Evolutionary conservation across 140 eudicot genomes (phyloP), one percentile per base, ranked within the genome.

Genomic region (Oenanthe javanica): DNA sequence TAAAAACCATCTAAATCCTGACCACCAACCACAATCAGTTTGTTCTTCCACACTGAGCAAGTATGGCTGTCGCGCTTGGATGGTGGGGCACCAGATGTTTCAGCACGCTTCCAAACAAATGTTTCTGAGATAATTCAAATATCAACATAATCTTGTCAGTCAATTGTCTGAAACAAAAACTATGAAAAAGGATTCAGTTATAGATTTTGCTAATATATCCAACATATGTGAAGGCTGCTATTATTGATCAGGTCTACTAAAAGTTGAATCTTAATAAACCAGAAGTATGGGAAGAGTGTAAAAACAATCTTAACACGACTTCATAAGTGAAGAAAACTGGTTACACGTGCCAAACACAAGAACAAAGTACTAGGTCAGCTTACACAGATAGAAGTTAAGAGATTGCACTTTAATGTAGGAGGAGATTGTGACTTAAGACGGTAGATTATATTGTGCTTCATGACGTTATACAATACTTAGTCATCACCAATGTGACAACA

Each of bases 21-120:
- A 13, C 99, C 99, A 61, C 99, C 99, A 72, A 95, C 89, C 72
- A 95, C 94, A 77, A 95, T 91, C 43, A 95, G 86, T 85, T 91
- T 95, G 88, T 95, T 93, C 81, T 83, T 87, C 97, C 97, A 95
- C 75, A 97, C 89, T n/a, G 96, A 91, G 84, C 99, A 95, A 49
- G 97, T 88, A 82, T 95, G 99, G 75, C 97, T 89, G 54, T 90
- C 97, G 46, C 99, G 91, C 81, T 93, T 93, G 50, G 93, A 87
- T 66, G 99, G 99, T 38, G 98, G 99, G 74, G 87, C 83, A 15
- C 99, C 99, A 10, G 90, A 87, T 61, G 97, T 93, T 40, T 84
- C 88, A 79, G 89, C 92, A 50, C 93, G 91, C 79, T 88, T 93
- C 99, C 99, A 95, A 6, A 87, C 87, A 85, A 88, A 89, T 77